These are phyloP conservation scores for Apiotrichum veenhuisii DNA, from an alignment of 1,284 basidiomycete genomes.

Conservation along the genomic window DNA sequence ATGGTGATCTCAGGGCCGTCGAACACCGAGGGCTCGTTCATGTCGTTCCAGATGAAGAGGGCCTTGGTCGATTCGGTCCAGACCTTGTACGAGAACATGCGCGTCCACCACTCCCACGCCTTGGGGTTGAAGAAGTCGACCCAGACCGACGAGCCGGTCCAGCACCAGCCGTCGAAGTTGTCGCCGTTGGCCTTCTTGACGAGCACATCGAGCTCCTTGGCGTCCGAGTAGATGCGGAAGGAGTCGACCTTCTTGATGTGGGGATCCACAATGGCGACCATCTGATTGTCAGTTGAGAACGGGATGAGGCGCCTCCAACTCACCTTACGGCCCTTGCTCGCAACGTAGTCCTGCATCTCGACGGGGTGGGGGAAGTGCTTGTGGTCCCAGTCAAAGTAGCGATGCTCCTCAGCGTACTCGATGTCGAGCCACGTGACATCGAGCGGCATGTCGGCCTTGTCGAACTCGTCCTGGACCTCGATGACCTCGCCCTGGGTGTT, in stretches of 20 bases:
- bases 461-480: constrained; percentile 80
- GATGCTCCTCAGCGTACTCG: constrained; percentile 89
- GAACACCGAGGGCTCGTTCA: constrained; percentile 99
- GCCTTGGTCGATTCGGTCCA: constrained; percentile 61
- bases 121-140: constrained; percentile 93
- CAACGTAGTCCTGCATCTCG: constrained; percentile 86
- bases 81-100: constrained; percentile 66
- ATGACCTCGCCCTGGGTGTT: constrained; percentile 84
- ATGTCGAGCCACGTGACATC: constrained; percentile 99
- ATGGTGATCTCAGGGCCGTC: constrained; percentile 98
- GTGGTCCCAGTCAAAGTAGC: constrained; percentile 96
- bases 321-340: constrained; percentile 80
- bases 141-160: constrained; percentile 93
- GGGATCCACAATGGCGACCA: constrained; percentile 96
- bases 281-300: constrained; percentile 55
- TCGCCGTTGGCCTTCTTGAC: constrained; percentile 75
- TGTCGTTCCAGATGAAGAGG: constrained; percentile 96
- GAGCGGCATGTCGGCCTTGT: constrained; percentile 88
- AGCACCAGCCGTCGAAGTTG: constrained; percentile 98
- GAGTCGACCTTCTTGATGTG: constrained; percentile 80
- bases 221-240: constrained; percentile 83
- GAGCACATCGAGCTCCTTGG: constrained; percentile 72
- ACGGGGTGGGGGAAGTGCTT: constrained; percentile 90
- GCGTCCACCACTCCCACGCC: constrained; percentile 87
- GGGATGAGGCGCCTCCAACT: neutral